phyloP scores from a whole-genome alignment of 306 rosid species.

The Mimosa pudica region DNA sequence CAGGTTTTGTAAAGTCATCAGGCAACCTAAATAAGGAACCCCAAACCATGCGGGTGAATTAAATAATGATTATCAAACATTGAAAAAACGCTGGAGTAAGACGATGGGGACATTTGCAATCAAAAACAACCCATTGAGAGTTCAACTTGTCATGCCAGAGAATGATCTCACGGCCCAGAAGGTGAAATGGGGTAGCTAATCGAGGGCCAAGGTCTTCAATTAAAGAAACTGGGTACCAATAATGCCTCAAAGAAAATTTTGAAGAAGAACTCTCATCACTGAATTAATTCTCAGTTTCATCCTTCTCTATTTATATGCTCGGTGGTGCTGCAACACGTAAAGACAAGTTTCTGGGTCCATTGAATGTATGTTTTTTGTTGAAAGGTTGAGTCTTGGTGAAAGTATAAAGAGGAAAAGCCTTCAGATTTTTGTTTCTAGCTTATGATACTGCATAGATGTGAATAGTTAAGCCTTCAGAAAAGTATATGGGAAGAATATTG shows the following conservation, averaged over 20 bases:
- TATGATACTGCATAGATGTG: conserved; percentile 40
- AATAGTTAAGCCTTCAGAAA: conserved; percentile 37
- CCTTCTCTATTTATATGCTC: conserved; percentile 42
- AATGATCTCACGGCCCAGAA: conserved; percentile 88
- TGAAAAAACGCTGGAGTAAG: conserved; percentile 63
- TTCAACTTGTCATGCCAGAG: conserved; percentile 73
- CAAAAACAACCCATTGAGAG: conserved; percentile 82
- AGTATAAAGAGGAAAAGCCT: conserved; percentile 41
- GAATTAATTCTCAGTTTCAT: conserved; percentile 45
- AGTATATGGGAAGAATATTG: too few relatives aligned
- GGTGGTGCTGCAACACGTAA: conserved; percentile 75
- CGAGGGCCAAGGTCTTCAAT: conserved; percentile 81
- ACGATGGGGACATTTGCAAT: conserved; percentile 95
- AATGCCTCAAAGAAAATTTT: conserved; percentile 89
- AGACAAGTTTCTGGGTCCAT: conserved; percentile 36
- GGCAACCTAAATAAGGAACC: conserved; percentile 70
- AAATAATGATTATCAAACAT: conserved; percentile 6
- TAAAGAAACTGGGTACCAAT: conserved; percentile 97
- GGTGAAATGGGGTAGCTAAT: conserved; percentile 87
- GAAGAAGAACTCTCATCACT: conserved; percentile 57
- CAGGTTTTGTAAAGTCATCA: conserved; percentile 75
- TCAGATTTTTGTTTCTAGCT: conserved; percentile 38
- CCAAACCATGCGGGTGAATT: conserved; percentile 23
- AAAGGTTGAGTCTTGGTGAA: conserved; percentile 29
- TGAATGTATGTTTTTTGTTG: conserved; percentile 6